Conservation (phyloP, 2,329 filamentous ascomycete species). For the Aspergillus japonicus region DNA sequence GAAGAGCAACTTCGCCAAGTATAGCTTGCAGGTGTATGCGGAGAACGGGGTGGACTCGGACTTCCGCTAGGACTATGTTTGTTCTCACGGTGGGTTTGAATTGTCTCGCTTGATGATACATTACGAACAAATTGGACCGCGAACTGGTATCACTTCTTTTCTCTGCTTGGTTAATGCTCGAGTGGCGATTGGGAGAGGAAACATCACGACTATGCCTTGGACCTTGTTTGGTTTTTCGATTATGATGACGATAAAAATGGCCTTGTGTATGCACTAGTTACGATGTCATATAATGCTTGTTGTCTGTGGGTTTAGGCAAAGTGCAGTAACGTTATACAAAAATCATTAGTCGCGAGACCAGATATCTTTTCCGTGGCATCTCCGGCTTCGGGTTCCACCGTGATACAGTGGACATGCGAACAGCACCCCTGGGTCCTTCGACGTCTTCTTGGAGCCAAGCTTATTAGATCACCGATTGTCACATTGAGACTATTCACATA, state of each 20-base stretch:
- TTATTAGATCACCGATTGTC: too few relatives aligned
- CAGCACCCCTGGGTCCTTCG: too few relatives aligned
- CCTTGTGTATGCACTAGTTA: background rate
- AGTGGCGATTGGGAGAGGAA: too few relatives aligned
- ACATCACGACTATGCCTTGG: background rate
- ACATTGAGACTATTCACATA: too few relatives aligned
- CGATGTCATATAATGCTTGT: background rate
- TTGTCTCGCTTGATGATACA: background rate
- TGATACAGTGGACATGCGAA: too few relatives aligned
- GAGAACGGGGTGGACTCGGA: slow-evolving; percentile 11
- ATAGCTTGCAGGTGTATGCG: slow-evolving; percentile 27
- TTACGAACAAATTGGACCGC: too few relatives aligned
- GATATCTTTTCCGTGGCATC: too few relatives aligned
- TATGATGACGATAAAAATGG: background rate
- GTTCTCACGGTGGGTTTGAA: background rate
- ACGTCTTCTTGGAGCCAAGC: too few relatives aligned
- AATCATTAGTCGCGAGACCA: background rate
- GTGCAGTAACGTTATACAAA: background rate
- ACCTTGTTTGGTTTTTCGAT: background rate
- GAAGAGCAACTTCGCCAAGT: slow-evolving; percentile 39
- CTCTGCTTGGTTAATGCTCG: too few relatives aligned
- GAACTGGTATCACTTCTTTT: too few relatives aligned
- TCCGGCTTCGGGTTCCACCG: too few relatives aligned
- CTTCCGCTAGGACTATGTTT: background rate
- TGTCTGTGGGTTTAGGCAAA: background rate